Conservation (phyloP, 352 stramenopile species). For the Globisporangium cylindrosporum region DNA sequence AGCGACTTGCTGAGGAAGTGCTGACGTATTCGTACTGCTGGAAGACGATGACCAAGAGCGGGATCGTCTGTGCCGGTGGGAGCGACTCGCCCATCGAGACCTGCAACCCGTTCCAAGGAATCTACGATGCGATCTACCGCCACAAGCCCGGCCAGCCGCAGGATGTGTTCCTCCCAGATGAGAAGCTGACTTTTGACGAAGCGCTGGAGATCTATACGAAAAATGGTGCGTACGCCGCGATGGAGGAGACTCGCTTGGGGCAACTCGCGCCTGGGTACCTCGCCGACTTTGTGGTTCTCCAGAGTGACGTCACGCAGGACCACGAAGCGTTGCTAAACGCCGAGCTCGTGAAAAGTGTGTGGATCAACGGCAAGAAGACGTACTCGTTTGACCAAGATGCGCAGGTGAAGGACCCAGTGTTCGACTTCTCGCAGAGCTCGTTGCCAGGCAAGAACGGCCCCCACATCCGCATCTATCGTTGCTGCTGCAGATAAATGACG, state of each 20-base stretch:
- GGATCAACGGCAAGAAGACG: conserved; percentile 52
- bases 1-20: conserved; percentile 58
- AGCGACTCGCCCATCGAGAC: conserved; percentile 87
- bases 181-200: conserved; percentile 70
- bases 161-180: conserved; percentile 57
- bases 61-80: conserved; percentile 75
- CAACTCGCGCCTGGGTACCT: conserved; percentile 47
- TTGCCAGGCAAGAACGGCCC: conserved; percentile 70
- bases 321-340: conserved; percentile 36
- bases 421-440: conserved; percentile 56
- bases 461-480: conserved; percentile 54
- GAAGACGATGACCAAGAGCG: conserved; percentile 76
- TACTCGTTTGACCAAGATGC: conserved; percentile 38
- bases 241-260: conserved; percentile 51
- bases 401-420: not conserved
- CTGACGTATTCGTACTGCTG: conserved; percentile 80
- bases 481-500: conserved; percentile 36
- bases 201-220: conserved; percentile 83
- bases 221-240: conserved; percentile 63
- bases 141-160: conserved; percentile 42
- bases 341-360: conserved; percentile 66
- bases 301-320: conserved; percentile 45
- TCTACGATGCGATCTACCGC: conserved; percentile 87
- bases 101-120: conserved; percentile 84
- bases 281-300: conserved; percentile 77